Percentiles rank a stretch among this genome's conserved stretches.
phyloP scores from a whole-genome alignment of 2,329 filamentous ascomycete genomes.

The Elsinoe batatas region DNA sequence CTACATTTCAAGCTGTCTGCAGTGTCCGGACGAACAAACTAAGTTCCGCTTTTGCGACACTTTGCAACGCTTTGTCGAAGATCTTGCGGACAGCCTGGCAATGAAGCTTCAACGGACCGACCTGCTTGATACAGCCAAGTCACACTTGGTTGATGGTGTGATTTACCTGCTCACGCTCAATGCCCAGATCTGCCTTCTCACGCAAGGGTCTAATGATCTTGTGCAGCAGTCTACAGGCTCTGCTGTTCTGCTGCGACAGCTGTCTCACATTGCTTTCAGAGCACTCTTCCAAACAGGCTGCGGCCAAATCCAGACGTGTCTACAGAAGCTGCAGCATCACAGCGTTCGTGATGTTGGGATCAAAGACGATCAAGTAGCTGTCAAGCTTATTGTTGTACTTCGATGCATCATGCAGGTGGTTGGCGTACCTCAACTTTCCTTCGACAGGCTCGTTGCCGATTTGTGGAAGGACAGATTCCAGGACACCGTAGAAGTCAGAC shows the following conservation, averaged over 20 bases:
- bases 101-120: not conserved
- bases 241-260: not conserved
- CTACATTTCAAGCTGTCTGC: constrained; percentile 41
- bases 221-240: not conserved
- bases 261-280: not conserved
- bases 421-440: not conserved
- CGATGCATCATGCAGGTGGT: constrained; percentile 31
- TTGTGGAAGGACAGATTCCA: not conserved
- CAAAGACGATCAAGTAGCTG: constrained; percentile 31
- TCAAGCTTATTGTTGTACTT: constrained; percentile 40
- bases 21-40: constrained; percentile 47
- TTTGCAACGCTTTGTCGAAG: constrained; percentile 33
- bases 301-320: constrained; percentile 32
- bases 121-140: not conserved
- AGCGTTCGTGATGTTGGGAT: constrained; percentile 40
- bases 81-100: constrained; percentile 21
- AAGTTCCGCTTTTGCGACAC: constrained; percentile 37
- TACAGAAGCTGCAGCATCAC: constrained; percentile 36
- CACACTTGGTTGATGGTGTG: constrained; percentile 10
- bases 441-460: constrained; percentile 6
- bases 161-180: constrained; percentile 14
- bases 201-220: not conserved
- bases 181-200: constrained; percentile 9
- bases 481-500: not conserved
- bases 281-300: constrained; percentile 12